Evolutionary conservation across 768 basidiomycete genomes (phyloP), one percentile per base, ranked within the genome.

Genomic region (Sporobolomyces roseus): DNA sequence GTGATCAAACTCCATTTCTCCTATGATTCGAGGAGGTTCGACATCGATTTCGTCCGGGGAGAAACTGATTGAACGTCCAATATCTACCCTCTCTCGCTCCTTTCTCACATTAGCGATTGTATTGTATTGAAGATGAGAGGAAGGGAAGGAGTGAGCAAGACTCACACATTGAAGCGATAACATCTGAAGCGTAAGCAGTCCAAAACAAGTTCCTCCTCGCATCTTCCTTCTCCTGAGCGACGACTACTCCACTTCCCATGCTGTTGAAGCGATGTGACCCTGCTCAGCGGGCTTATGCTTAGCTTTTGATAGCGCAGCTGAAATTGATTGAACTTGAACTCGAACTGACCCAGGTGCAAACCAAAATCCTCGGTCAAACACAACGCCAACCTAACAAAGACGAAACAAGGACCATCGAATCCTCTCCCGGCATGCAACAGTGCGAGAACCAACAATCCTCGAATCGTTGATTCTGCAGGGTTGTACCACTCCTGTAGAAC

Each of bases 311-410:
- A n/a, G n/a, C n/a, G n/a, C n/a, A n/a, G n/a, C n/a, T n/a, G n/a
- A n/a, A n/a, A n/a, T n/a, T n/a, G n/a, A n/a, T n/a, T n/a, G n/a
- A n/a, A n/a, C n/a, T n/a, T n/a, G n/a, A n/a, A n/a, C n/a, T n/a
- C n/a, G n/a, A n/a, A n/a, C n/a, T n/a, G 38, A 6, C 68, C 65
- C 45, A 71, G 65, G 30, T 66, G 61, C n/a, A 55, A 50, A 9
- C 70, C 70, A 21, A 71, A 70, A 53, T 70, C 68, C 51, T 58
- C 56, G n/a, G 64, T 54, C n/a, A 70, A 55, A 4, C 52, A 56
- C 25, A 70, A 41, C 0, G 65, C 65, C 6, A 49, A 30, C 13
- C 62, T 43, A 35, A 71, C 45, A 29, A 71, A 71, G 13, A 71
- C 59, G 32, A 64, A 51, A 29, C 65, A 71, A 0, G 70, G 70